Evolutionary conservation across 768 basidiomycete species (phyloP), one percentile per base, ranked within the genome.

Genomic region (Auriculariales sp.): DNA sequence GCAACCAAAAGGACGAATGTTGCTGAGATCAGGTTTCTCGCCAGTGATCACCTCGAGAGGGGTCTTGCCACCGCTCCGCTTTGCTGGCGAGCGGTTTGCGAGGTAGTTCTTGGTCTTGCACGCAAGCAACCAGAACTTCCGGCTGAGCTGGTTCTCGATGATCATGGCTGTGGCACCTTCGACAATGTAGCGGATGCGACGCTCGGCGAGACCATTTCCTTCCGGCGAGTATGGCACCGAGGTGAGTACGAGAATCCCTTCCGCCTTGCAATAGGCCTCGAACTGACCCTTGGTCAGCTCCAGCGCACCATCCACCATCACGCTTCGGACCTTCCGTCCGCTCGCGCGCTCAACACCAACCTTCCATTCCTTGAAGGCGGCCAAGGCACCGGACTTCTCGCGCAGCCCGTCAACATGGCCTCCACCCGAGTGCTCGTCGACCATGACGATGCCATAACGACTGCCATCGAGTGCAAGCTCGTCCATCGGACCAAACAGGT

Each of bases 21-120:
- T 25, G 3, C 17, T 28, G 14, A 59, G 28, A 32, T 34, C 17
- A 17, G 59, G 56, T 11, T 42, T 39, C 19, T 47, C 31, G 14
- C 56, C 52, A 49, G 47, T 46, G 11, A 35, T 53, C 6, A 32
- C 34, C 46, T 66, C 61, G 4, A 59, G 47, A 2, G 62, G 66
- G 0, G 62, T 64, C 19, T 49, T 55, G 17, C 55, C 55, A 3
- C 29, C 50, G 12, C 60, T 48, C 2, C 56, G 46, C 3, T 51
- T 44, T 0, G 59, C 57, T 2, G 59, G 56, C 3, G 56, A 50
- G 11, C 57, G 45, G 35, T 61, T 64, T 30, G n/a, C n/a, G n/a
- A n/a, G n/a, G n/a, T n/a, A n/a, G n/a, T n/a, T n/a, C n/a, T n/a
- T n/a, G n/a, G n/a, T n/a, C n/a, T n/a, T n/a, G n/a, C n/a, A n/a